Base-by-base conservation (phyloP, 257 asterid genomes). In the Gentiana macrophylla region DNA sequence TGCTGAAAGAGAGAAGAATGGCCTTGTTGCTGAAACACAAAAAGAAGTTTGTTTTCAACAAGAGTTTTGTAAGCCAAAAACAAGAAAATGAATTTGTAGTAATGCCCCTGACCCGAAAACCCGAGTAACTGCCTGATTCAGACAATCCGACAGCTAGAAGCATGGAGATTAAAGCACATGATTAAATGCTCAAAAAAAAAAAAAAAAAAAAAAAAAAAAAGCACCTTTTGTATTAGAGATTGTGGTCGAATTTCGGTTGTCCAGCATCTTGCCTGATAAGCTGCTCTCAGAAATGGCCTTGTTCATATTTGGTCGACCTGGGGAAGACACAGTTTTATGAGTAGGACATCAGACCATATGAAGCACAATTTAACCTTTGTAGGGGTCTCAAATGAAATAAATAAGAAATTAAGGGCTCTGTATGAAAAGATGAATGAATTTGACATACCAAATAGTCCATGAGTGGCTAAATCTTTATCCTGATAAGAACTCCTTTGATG, bases 1-100 rank as follows among this genome's bases (percentile, higher is more conserved):
- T 55, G 97, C 97, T 63, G 99, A 92, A 75, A 92, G 99, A 57
- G 97, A 92, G 84, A 92, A 88, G 89, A 92, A 92, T 44, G 97
- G 83, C 79, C 95, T 76, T 66, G 94, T 63, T 64, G 94, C 96
- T 92, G 99, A 76, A 75, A 78, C 62, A 70, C 57, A 67, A 63
- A 64, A 63, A 56, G 41, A 52, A 59, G 36, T 12, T 53, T 35
- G 61, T 35, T 32, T 49, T 59, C 53, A 49, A 60, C 50, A 49
- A 54, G 45, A 11, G 32, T 15, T 62, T 33, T 35, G 9, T 41
- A 15, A 15, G 9, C 46, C 24, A 15, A 15, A 15, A 15, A 15
- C 24, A 15, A 15, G 24, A 15, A 15, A 15, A 15, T 3, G 9
- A 41, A 41, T 15, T 15, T 15, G 24, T 15, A 15, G 24, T 15